phyloP scores from a whole-genome alignment of 1,139 yeast species.

The Ashbya aceris region DNA sequence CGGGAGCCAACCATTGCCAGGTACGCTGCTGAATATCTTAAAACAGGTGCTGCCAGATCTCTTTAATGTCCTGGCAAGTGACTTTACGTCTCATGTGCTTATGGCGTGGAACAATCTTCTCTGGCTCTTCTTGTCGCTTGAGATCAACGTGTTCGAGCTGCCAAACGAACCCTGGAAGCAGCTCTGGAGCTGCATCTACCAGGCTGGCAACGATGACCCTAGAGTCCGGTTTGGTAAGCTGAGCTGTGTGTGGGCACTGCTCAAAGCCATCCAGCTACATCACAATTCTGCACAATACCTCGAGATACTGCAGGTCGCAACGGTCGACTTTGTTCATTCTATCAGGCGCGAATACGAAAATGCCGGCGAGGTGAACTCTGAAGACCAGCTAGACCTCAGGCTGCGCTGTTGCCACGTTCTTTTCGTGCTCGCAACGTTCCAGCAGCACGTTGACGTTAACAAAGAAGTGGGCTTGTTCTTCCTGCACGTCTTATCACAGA shows the following conservation, averaged over 20 bases:
- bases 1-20: slow-evolving; percentile 17
- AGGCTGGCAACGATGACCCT: slow-evolving; percentile 26
- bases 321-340: slow-evolving; percentile 15
- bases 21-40: slow-evolving; percentile 28
- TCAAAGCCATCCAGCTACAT: slow-evolving; percentile 31
- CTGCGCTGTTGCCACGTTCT: slow-evolving; percentile 39
- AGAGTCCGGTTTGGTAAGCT: slow-evolving; percentile 41
- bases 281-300: slow-evolving; percentile 12
- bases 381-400: slow-evolving; percentile 19
- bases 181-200: slow-evolving; percentile 33
- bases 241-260: slow-evolving; percentile 55
- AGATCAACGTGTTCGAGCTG: slow-evolving; percentile 15
- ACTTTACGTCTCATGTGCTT: slow-evolving; percentile 45
- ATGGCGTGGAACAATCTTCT: slow-evolving; percentile 61
- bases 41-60: slow-evolving; percentile 34
- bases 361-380: slow-evolving; percentile 10
- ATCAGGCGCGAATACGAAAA: slow-evolving; percentile 20
- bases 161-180: slow-evolving; percentile 22
- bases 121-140: slow-evolving; percentile 37
- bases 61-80: slow-evolving; percentile 35
- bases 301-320: slow-evolving; percentile 16
- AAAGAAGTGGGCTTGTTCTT: slow-evolving; percentile 40
- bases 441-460: slow-evolving; percentile 41
- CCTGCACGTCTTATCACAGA: slow-evolving; percentile 27
- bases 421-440: slow-evolving; percentile 44